Percentiles rank a stretch among this genome's conserved stretches.
Conservation (phyloP, 257 asterid species). For the Parsonsia alboflavescens region DNA sequence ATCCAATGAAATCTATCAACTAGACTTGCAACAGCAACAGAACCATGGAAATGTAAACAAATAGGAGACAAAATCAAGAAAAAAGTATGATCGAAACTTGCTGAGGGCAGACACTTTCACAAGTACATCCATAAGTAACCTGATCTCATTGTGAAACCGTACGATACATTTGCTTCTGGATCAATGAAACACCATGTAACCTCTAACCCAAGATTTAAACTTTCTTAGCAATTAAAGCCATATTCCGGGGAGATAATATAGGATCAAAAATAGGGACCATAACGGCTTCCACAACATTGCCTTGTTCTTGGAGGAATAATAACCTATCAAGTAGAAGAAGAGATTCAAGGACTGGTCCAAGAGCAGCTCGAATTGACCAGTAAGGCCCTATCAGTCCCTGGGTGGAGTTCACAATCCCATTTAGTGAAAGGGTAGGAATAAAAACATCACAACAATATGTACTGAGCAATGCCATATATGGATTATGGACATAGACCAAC, state of each 20-base stretch:
- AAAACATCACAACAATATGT: background rate
- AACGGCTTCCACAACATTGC: slow-evolving; percentile 33
- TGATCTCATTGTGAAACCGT: background rate
- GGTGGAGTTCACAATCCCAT: slow-evolving; percentile 18
- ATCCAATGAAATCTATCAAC: background rate
- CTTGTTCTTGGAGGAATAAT: slow-evolving; percentile 79
- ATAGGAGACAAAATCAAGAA: background rate
- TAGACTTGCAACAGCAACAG: background rate
- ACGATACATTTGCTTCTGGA: background rate
- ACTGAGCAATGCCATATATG: background rate
- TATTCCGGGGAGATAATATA: slow-evolving; percentile 76
- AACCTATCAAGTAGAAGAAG: slow-evolving; percentile 76
- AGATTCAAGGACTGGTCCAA: slow-evolving; percentile 85
- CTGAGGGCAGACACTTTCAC: background rate
- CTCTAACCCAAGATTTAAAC: slow-evolving; percentile 14
- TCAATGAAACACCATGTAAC: slow-evolving; percentile 11
- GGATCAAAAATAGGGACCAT: slow-evolving; percentile 74
- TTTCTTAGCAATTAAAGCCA: slow-evolving; percentile 73
- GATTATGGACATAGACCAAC: slow-evolving; percentile 20
- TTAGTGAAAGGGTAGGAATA: background rate
- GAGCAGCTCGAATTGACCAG: slow-evolving; percentile 89
- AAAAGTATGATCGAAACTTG: background rate
- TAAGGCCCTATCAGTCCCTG: slow-evolving; percentile 89
- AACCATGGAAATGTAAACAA: background rate
- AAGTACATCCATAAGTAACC: background rate